phyloP scores from a whole-genome alignment of 2,329 filamentous ascomycete species.

The Albophoma yamanashiensis region DNA sequence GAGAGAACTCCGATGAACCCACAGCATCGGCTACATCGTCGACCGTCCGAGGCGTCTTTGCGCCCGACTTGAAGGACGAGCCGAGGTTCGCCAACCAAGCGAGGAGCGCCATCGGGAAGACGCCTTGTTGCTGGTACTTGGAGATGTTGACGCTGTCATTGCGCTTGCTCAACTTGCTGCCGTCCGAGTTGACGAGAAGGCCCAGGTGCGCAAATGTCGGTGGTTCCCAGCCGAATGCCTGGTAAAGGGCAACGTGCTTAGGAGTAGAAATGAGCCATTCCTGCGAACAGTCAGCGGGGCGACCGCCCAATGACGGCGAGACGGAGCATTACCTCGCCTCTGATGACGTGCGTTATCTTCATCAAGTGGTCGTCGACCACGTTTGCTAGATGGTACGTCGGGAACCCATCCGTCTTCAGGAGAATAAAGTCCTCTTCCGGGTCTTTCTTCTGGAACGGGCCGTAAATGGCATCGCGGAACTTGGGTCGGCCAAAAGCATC shows the following conservation, averaged over 20 bases:
- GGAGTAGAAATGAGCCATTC: conserved; percentile 97
- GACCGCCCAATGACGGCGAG: conserved; percentile 1
- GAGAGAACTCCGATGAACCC: conserved; percentile 13
- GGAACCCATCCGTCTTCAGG: conserved; percentile 82
- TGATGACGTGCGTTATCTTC: conserved; percentile 91
- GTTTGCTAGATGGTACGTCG: conserved; percentile 95
- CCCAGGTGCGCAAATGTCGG: conserved; percentile 75
- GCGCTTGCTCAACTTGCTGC: conserved; percentile 79
- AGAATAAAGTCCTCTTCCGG: conserved; percentile 74
- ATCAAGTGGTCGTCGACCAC: conserved; percentile 94
- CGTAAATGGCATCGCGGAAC: conserved; percentile 74
- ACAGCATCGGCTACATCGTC: conserved; percentile 60
- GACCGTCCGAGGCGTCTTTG: conserved; percentile 34
- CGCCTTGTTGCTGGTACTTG: conserved; percentile 34
- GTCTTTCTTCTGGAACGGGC: conserved; percentile 45
- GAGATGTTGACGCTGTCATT: conserved; percentile 42
- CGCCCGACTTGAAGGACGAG: conserved; percentile 18
- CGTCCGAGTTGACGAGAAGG: conserved; percentile 56
- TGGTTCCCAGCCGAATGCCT: conserved; percentile 63
- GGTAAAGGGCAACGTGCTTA: conserved; percentile 58
- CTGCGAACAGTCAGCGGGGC: conserved; percentile 21
- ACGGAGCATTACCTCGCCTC: conserved; percentile 53
- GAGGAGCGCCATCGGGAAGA: conserved; percentile 40
- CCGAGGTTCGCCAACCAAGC: conserved; percentile 76
- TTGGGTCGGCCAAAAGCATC: conserved; percentile 41